Evolutionary conservation across 1,284 basidiomycete genomes (phyloP).

Genomic region (Phaffia rhodozyma): DNA sequence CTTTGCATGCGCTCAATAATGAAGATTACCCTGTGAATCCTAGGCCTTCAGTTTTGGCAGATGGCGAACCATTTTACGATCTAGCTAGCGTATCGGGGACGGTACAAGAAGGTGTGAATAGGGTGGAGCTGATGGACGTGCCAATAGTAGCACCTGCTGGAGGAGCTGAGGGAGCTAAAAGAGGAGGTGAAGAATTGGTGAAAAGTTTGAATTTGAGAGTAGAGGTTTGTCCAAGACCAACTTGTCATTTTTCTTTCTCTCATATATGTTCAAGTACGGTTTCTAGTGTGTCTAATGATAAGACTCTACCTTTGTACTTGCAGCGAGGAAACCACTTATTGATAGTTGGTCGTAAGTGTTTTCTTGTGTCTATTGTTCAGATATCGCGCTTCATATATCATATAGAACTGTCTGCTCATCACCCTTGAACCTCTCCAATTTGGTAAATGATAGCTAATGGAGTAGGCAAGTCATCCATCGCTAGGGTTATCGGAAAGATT

Average conservation of each 20-base stretch:
- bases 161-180: constrained; percentile 39
- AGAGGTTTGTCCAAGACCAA: constrained; percentile 41
- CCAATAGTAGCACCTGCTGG: constrained; percentile 61
- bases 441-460: constrained; percentile 43
- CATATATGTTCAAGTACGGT: too few relatives aligned
- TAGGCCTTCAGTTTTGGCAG: constrained; percentile 27
- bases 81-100: constrained; percentile 38
- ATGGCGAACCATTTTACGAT: constrained; percentile 36
- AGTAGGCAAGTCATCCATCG: constrained; percentile 87
- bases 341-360: constrained; percentile 63
- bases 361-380: not conserved
- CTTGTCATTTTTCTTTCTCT: too few relatives aligned
- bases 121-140: constrained; percentile 53
- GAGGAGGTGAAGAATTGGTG: constrained; percentile 53
- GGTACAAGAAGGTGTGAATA: constrained; percentile 32
- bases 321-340: constrained; percentile 58
- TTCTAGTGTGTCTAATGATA: too few relatives aligned
- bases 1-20: constrained; percentile 48
- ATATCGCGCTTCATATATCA: not conserved
- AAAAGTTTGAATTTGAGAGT: constrained; percentile 60
- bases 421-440: not conserved
- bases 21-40: constrained; percentile 27
- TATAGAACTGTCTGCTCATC: constrained; percentile 1
- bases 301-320: too few relatives aligned
- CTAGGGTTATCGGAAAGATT: constrained; percentile 75